Evolutionary conservation across 1,284 basidiomycete species (phyloP), one percentile per base, ranked within the genome.

Genomic region (Leucoagaricus sp.): DNA sequence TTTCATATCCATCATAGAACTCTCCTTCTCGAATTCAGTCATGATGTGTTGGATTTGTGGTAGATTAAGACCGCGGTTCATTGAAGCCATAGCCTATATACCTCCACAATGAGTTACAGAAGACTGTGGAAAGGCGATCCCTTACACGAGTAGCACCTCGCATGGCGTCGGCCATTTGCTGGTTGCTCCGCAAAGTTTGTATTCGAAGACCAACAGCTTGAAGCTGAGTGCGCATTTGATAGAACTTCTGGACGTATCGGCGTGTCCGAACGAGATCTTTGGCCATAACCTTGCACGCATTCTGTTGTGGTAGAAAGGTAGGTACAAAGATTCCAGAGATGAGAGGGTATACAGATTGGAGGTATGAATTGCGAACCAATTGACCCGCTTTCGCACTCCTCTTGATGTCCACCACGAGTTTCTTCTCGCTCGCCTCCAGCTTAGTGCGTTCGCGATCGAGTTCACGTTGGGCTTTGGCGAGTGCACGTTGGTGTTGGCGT

Each of bases 151-250:
- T 97, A 10, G 97, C 97, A 34, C 97, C 97, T 65, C 94, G 89
- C 97, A 99, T 99, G 1, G 97, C 96, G 57, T 96, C 93, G 1
- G 96, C 96, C 97, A 99, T 99, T 76, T 97, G 94, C 72, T 99
- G 95, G 69, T 98, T 98, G 67, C 93, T 96, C 62, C 97, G 80
- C 57, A 99, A 78, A 4, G 96, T 96, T 74, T 99, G 97, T 80
- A 99, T 97, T 60, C 97, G 85, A 58, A 99, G 78, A 15, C 91
- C 89, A 45, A 99, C 94, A 5, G 96, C 97, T 73, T 99, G 97
- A 1, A 99, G 82, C 69, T 99, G 97, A 1, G 97, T 99, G 59
- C 93, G 85, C 96, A 99, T 99, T 70, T 96, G 94, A 67, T 98
- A 94, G 78, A 99, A 99, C 72, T 98, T 99, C 73, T 98, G 95